Base-by-base conservation (phyloP, 768 basidiomycete species). In the Roridomyces roridus region DNA sequence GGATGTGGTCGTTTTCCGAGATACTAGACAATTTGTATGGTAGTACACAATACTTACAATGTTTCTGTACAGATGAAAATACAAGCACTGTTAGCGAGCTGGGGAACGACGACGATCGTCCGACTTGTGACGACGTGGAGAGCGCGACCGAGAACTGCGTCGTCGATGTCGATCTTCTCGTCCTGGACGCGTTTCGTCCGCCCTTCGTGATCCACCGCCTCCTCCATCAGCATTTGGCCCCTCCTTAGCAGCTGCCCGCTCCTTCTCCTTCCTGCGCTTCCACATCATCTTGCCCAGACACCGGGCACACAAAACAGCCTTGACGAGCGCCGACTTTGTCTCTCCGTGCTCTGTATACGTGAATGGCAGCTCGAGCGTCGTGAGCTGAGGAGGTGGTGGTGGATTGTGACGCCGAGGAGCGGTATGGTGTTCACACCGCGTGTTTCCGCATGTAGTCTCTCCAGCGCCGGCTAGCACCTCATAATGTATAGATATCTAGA, bases 291-390 rank as follows among this genome's bases (percentile, higher is more conserved):
- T 98, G 69, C 84, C 84, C 45, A 85, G 73, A 67, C 96, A 98
- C 65, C 77, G 81, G 25, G 77, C 72, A 68, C 96, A 98, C 29
- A 98, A 73, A 1, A 93, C 93, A 3, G 96, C 85, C 70, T 98
- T 98, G 45, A 98, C 96, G 12, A 98, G 75, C 0, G 94, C 93
- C 46, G 83, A 83, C 72, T 92, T 95, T 44, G 66, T 71, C 63
- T 86, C 82, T 2, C 89, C 91, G 14, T 84, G 84, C 67, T 98
- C 96, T 20, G 81, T 74, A 70, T 98, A 98, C 8, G 85, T 82
- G 67, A 98, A 98, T 0, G 95, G 96, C 2, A 98, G 78, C 71
- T 98, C 95, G 40, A 94, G 83, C 9, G 94, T 94, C 12, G 82
- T 80, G 26, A 96, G 77, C 5, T 74, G 66, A 46, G 70, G 31